Base-by-base conservation (phyloP, 208 protist species). In the Trypanosomatidae sp. region DNA sequence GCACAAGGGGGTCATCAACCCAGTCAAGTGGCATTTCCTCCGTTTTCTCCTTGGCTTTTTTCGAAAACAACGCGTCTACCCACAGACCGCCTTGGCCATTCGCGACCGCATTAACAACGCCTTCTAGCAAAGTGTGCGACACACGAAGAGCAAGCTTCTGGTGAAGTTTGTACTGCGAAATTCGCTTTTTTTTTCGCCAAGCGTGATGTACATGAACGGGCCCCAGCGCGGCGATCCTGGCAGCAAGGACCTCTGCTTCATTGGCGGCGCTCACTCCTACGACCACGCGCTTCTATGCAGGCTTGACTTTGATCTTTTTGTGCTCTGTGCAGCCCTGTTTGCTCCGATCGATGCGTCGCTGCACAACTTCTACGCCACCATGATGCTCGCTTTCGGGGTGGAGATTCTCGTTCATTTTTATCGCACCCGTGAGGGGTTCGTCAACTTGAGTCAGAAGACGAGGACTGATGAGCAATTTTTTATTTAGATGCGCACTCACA, bases 181-280 rank as follows among this genome's bases (percentile, higher is more conserved):
- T 53, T 80, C 80, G 71, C 76, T 93, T 30, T 79, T 86, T 62
- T 84, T 95, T 22, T 82, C 90, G 44, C 89, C 92, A 3, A 95
- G 94, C 69, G 81, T 95, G 30, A 80, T 95, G 76, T 94, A 92
- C 78, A 92, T 94, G 84, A 96, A 93, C 72, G 86, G 91, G 3
- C 83, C 85, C 22, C 86, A 91, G 76, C 82, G 74, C 8, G 85
- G 84, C 19, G 91, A 94, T 33, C 87, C 86, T 53, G 79, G 77
- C 6, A 81, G 80, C 25, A 91, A 91, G 65, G 87, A 92, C 70
- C 69, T 96, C n/a, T 97, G 92, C 78, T 97, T 97, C 81, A 82
- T 93, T 36, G 92, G 94, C 76, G 68, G 87, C 50, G 71, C 84
- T 33, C 52, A 77, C 30, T 85, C 89, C 17, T 95, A 89, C 56